A percentile compares a stretch with the other conserved stretches of the same genome.
Conservation (phyloP, 495 filamentous ascomycete species). For the Halenospora varia region DNA sequence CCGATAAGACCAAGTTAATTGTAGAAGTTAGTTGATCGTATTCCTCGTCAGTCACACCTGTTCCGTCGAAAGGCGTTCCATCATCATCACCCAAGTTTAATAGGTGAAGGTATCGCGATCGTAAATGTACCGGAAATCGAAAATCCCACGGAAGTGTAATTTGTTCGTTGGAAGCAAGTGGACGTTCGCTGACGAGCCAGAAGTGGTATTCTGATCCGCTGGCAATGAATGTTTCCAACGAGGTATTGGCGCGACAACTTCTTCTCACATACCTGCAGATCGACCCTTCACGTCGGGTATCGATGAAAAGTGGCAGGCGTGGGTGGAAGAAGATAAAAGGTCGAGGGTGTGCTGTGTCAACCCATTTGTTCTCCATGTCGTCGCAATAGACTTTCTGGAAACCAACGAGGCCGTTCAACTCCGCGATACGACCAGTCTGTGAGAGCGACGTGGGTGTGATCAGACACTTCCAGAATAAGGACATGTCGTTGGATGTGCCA, state of each 20-base stretch:
- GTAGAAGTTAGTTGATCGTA: conserved; percentile 43
- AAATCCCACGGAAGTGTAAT: conserved; percentile 56
- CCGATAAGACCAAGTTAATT: conserved; percentile 72
- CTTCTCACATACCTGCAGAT: conserved; percentile 78
- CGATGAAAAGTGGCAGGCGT: conserved; percentile 81
- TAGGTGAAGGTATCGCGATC: conserved; percentile 39
- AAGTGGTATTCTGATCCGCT: conserved; percentile 76
- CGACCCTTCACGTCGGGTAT: conserved; percentile 81
- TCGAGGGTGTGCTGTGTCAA: conserved; percentile 69
- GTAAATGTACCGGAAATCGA: conserved; percentile 39
- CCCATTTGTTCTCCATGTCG: conserved; percentile 71
- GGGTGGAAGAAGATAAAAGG: conserved; percentile 85
- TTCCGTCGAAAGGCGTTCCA: conserved; percentile 27
- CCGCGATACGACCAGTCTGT: conserved; percentile 69
- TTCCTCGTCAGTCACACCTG: conserved; percentile 43
- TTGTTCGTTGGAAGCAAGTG: conserved; percentile 55
- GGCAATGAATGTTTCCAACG: conserved; percentile 75
- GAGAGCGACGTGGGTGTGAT: conserved; percentile 54
- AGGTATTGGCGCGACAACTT: conserved; percentile 83
- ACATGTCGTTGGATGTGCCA: conserved; percentile 37
- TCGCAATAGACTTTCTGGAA: conserved; percentile 71
- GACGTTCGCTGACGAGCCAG: conserved; percentile 76
- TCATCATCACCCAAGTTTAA: conserved; percentile 48
- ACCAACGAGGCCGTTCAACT: conserved; percentile 83
- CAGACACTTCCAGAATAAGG: conserved; percentile 66